Evolutionary conservation across 192 early-diverging fungal species (phyloP).

Genomic region (Podila verticillata): DNA sequence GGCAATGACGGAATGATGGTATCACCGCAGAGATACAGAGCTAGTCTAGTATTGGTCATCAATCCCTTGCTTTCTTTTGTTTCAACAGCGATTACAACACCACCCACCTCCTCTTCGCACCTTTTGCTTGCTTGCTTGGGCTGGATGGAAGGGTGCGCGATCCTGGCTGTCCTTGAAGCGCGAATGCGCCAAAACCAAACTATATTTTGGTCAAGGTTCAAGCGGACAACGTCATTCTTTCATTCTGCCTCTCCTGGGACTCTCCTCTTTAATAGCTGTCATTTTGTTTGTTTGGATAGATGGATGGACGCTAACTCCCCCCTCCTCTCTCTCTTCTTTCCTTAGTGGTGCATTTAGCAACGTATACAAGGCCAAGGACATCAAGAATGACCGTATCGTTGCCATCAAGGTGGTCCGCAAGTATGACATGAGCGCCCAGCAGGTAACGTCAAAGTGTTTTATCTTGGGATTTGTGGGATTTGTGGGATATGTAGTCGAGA

Average conservation of each 20-base stretch:
- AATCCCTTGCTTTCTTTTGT: background rate
- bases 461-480: background rate
- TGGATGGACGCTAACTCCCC: background rate
- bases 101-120: background rate
- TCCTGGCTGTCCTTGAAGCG: background rate
- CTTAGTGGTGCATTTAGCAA: slow-evolving; percentile 83
- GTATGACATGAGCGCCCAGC: slow-evolving; percentile 67
- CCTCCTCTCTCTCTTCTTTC: background rate
- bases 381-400: slow-evolving; percentile 66
- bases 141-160: background rate
- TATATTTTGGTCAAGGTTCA: background rate
- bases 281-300: background rate
- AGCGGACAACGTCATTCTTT: background rate
- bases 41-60: background rate
- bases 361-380: slow-evolving; percentile 77
- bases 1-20: too few species aligned
- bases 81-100: too few species aligned
- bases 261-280: background rate
- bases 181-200: background rate
- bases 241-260: background rate
- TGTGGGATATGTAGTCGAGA: background rate
- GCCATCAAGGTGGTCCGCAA: slow-evolving; percentile 87
- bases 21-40: too few species aligned
- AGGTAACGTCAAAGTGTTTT: background rate
- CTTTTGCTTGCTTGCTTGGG: background rate